Percentiles rank a stretch among this genome's conserved stretches.
These are phyloP conservation scores for Westerdykella aurantiaca DNA, from an alignment of 2,329 filamentous ascomycete genomes.

Conservation along the genomic window DNA sequence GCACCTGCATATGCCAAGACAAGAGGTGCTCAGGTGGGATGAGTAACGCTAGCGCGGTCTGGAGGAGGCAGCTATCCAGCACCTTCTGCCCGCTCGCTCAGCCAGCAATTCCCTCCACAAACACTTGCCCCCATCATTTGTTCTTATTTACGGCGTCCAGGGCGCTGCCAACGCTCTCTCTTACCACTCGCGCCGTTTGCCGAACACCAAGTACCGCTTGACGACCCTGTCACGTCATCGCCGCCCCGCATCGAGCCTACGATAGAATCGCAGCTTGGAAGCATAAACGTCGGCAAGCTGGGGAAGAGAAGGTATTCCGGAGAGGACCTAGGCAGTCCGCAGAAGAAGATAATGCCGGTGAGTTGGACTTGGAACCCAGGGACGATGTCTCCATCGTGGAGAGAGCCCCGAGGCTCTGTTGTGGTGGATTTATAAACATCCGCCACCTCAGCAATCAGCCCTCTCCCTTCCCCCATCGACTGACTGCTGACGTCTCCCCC, in stretches of 20 bases:
- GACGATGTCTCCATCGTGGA: background rate
- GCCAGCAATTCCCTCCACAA: background rate
- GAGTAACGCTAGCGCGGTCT: background rate
- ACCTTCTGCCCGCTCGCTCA: background rate
- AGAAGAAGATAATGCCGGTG: constrained; percentile 40
- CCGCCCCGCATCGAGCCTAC: background rate
- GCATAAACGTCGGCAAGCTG: constrained; percentile 36
- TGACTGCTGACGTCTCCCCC: background rate
- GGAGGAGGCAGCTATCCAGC: background rate
- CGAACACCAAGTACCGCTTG: background rate
- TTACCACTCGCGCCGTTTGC: background rate
- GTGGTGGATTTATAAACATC: constrained; percentile 20
- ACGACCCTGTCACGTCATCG: background rate
- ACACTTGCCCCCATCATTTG: background rate
- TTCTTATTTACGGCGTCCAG: too few species aligned
- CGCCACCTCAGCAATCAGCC: background rate
- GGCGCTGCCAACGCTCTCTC: background rate
- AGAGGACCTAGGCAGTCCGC: constrained; percentile 36
- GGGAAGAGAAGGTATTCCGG: constrained; percentile 38
- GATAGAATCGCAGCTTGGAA: background rate
- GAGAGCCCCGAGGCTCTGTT: constrained; percentile 11
- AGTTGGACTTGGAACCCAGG: constrained; percentile 10
- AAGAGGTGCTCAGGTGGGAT: background rate
- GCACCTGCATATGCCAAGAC: too few species aligned
- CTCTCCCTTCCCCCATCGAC: too few species aligned